Evolutionary conservation across 164 flowering plant genomes (phyloP).

Genomic region (Vitis riparia): DNA sequence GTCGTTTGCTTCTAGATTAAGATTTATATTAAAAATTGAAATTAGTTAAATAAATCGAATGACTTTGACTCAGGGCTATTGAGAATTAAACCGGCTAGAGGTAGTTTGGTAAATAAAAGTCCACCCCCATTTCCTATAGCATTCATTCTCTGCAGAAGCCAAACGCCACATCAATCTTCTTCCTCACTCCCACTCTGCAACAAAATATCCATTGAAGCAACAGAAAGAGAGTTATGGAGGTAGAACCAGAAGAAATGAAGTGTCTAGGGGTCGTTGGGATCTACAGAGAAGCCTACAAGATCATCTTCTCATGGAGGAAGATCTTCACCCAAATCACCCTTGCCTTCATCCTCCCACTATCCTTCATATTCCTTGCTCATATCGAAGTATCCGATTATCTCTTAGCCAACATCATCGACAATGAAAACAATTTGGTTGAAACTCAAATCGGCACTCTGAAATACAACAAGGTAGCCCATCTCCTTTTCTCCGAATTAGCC

Average conservation of each 20-base stretch:
- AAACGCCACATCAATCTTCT: too few relatives aligned
- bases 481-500: constrained; percentile 25
- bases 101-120: too few relatives aligned
- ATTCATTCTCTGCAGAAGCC: too few relatives aligned
- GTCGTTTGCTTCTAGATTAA: too few relatives aligned
- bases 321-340: constrained; percentile 56
- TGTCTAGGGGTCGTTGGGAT: constrained; percentile 42
- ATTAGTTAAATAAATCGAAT: too few relatives aligned
- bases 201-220: background rate
- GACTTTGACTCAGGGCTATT: too few relatives aligned
- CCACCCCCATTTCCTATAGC: too few relatives aligned
- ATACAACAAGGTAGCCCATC: constrained; percentile 15
- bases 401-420: constrained; percentile 26
- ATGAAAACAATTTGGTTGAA: constrained; percentile 7
- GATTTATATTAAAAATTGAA: too few relatives aligned
- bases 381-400: constrained; percentile 36
- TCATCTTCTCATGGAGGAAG: constrained; percentile 36
- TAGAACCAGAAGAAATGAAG: constrained; percentile 51
- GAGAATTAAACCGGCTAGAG: too few relatives aligned
- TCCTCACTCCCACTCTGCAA: background rate
- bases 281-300: constrained; percentile 39
- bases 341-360: constrained; percentile 61
- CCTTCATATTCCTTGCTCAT: constrained; percentile 56
- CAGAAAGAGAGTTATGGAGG: constrained; percentile 30
- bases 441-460: constrained; percentile 11